Evolutionary conservation across 2,329 filamentous ascomycete species (phyloP).

Genomic region (Pseudogymnoascus sp.): DNA sequence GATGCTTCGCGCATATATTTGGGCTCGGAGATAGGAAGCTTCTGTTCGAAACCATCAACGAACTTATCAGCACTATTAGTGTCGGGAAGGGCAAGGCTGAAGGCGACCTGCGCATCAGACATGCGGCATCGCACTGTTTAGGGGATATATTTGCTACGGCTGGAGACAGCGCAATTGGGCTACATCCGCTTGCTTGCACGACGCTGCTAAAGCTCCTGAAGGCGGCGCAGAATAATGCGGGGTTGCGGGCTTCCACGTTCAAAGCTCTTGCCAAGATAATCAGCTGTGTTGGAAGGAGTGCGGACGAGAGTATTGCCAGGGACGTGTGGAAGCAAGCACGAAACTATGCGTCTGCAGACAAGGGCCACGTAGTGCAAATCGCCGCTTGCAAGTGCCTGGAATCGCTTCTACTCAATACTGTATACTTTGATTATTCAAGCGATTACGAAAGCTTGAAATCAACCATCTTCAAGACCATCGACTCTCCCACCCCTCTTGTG

Average conservation of each 20-base stretch:
- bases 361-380: constrained; percentile 70
- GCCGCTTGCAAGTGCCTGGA: constrained; percentile 73
- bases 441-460: constrained; percentile 87
- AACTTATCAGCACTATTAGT: constrained; percentile 65
- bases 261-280: constrained; percentile 66
- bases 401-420: constrained; percentile 59
- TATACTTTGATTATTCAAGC: constrained; percentile 76
- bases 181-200: constrained; percentile 66
- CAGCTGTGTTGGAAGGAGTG: constrained; percentile 62
- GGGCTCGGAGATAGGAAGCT: constrained; percentile 80
- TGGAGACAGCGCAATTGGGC: constrained; percentile 81
- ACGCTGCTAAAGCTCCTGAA: constrained; percentile 63
- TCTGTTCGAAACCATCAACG: constrained; percentile 89
- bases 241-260: constrained; percentile 71
- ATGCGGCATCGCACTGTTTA: constrained; percentile 79
- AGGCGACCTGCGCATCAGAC: constrained; percentile 67
- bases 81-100: constrained; percentile 67
- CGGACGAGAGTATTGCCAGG: constrained; percentile 77
- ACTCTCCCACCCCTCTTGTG: constrained; percentile 65
- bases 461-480: constrained; percentile 76
- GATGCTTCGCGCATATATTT: constrained; percentile 76
- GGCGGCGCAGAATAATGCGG: constrained; percentile 66
- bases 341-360: constrained; percentile 67
- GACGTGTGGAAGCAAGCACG: constrained; percentile 91
- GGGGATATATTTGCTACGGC: constrained; percentile 87